Base-by-base conservation (phyloP, 2,329 filamentous ascomycete species). In the Penicillium italicum region DNA sequence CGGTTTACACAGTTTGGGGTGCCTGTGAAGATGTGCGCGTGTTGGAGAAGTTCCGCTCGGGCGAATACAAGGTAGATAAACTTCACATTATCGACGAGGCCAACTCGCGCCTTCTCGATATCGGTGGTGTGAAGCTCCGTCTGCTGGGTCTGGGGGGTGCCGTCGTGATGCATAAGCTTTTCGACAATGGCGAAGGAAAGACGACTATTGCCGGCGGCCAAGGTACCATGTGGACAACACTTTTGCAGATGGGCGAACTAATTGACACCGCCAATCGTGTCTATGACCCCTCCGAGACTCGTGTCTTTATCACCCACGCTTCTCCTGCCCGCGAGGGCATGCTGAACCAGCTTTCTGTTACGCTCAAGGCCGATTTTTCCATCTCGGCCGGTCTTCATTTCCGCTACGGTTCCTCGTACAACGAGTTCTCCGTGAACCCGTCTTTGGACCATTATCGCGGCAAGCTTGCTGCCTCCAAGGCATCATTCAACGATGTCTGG, bases 161-260 rank as follows among this genome's bases (percentile, higher is more conserved):
- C 7, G 93, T 99, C 5, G 94, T 99, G 57, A 99, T 99, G 91
- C 94, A 99, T 82, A 99, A 99, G 82, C 85, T 99, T 18, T 99
- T 99, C 70, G 94, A 99, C 75, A 99, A 99, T 65, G 94, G 94
- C 52, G 94, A 99, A 72, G 94, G 94, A 58, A 87, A 93, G 75
- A 99, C 94, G 48, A 99, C 95, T 2, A 99, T 99, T 75, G 94
- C 94, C 22, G 94, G 94, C 72, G 94, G 94, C 20, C 94, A 99
- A 75, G 94, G 94, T 59, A 99, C 94, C 43, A 99, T 99, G 94
- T 99, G 94, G 94, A 99, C 94, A 8, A 99, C 94, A 7, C 80
- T 99, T 30, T 77, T 99, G 62, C 94, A 99, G 77, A 99, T 99
- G 89, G 94, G 94, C 50, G 94, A 99, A 77, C 81, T 99, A 47